Base-by-base conservation (phyloP, 495 filamentous ascomycete species). In the Jackrogersella multiformis region DNA sequence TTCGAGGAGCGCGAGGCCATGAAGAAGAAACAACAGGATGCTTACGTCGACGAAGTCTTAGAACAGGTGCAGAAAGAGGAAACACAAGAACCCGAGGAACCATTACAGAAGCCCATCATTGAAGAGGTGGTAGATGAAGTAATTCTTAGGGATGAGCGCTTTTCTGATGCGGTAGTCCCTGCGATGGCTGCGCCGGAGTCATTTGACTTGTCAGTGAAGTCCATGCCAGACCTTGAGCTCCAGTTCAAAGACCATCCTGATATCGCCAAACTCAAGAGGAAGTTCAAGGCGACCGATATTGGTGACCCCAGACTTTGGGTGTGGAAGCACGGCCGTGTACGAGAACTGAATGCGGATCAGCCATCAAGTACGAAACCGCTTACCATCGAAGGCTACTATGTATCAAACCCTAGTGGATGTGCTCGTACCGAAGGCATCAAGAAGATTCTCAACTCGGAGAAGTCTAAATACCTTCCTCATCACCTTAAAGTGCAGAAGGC, bases 401-500 rank as follows among this genome's bases (percentile, higher is more conserved):
- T 97, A 15, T 86, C 90, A 0, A 99, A 97, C 61, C 52, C 79
- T 0, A 90, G 91, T 23, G 95, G 95, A 30, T 90, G 87, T 70
- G 94, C 95, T 36, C 86, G 95, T 58, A 97, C 95, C 0, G 93
- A 98, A 83, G 93, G 93, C 16, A 88, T 90, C 51, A 94, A 93
- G 78, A 94, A 92, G 79, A 97, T 99, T 39, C 84, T 95, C 42
- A 93, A 99, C 71, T 89, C 92, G 0, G 96, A 98, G 74, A 99
- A 99, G 79, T 97, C 93, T 28, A 96, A 96, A 75, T 99, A 99
- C 69, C 87, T 99, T 1, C 95, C 96, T 6, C 95, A 99, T 82
- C 93, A 96, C 52, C 92, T 99, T 77, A 94, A 93, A 66, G 92
- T 99, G 48, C 90, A 96, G 72, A 92, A 89, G 71, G 92, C 90